A percentile compares a stretch with the other conserved stretches of the same genome.
phyloP scores from a whole-genome alignment of 805 yeast species.

The Lachancea nothofagi region DNA sequence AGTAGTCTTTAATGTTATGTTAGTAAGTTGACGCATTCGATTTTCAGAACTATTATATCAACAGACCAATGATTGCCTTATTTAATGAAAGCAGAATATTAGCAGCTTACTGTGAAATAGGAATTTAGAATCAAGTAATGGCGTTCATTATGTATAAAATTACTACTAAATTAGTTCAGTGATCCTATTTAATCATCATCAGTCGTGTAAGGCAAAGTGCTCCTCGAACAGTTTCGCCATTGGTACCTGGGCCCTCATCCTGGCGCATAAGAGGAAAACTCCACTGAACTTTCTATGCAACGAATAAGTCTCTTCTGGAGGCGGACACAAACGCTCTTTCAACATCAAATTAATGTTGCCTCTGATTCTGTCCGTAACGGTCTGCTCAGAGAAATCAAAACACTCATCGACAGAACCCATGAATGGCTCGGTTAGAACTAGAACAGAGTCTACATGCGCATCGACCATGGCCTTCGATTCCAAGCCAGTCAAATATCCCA shows the following conservation, averaged over 20 bases:
- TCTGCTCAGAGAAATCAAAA: constrained; percentile 76
- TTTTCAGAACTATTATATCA: too few species aligned
- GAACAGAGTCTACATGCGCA: constrained; percentile 87
- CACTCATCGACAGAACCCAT: constrained; percentile 39
- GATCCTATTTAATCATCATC: neutral
- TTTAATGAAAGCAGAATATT: too few species aligned
- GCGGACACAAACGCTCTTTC: constrained; percentile 87
- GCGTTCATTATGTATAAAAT: too few species aligned
- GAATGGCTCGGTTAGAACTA: constrained; percentile 92
- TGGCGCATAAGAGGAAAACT: constrained; percentile 83
- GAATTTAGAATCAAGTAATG: too few species aligned
- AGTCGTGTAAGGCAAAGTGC: constrained; percentile 49
- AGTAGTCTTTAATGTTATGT: too few species aligned
- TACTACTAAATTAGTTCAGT: too few species aligned
- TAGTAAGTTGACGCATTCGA: too few species aligned
- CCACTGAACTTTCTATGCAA: constrained; percentile 94
- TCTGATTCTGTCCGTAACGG: constrained; percentile 90
- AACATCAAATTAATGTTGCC: constrained; percentile 85
- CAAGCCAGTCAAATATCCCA: constrained; percentile 88
- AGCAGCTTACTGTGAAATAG: too few species aligned
- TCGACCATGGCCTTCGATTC: constrained; percentile 83
- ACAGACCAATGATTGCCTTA: too few species aligned
- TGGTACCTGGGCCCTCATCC: constrained; percentile 76
- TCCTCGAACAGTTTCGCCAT: constrained; percentile 72
- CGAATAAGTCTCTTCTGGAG: constrained; percentile 98